phyloP scores from a whole-genome alignment of 75 land plant genomes.

The Chamaecyparis obtusa region DNA sequence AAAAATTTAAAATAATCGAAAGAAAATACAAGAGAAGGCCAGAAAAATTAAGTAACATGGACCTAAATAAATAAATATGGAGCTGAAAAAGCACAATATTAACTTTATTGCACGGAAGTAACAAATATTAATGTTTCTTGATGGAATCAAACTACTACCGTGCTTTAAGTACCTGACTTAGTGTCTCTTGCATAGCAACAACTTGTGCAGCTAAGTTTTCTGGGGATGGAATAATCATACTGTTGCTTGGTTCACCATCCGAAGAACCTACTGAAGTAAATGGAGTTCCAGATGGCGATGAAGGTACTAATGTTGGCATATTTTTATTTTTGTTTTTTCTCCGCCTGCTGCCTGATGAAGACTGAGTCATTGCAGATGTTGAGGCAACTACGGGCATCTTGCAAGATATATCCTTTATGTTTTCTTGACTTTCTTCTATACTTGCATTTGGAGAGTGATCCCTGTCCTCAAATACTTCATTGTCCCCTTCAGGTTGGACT shows the following conservation, averaged over 20 bases:
- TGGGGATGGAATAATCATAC: constrained; percentile 9
- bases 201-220: constrained; percentile 48
- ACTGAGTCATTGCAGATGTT: constrained; percentile 17
- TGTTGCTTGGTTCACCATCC: constrained; percentile 32
- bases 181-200: constrained; percentile 59
- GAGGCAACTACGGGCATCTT: constrained; percentile 29
- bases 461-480: constrained; percentile 20
- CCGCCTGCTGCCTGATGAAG: constrained; percentile 30
- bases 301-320: constrained; percentile 28
- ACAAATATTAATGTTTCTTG: neutral
- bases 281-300: constrained; percentile 43
- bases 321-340: constrained; percentile 51
- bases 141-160: neutral
- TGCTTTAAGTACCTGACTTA: constrained; percentile 65
- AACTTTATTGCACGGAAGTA: neutral
- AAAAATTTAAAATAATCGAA: neutral
- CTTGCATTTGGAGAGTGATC: constrained; percentile 26
- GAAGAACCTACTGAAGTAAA: constrained; percentile 39
- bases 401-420: constrained; percentile 43
- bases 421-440: constrained; percentile 40
- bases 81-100: neutral
- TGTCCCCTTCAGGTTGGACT: constrained; percentile 32
- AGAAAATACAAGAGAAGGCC: neutral
- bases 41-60: neutral
- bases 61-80: neutral